Conservation (phyloP, 495 filamentous ascomycete species). For the Wilcoxina mikolae region DNA sequence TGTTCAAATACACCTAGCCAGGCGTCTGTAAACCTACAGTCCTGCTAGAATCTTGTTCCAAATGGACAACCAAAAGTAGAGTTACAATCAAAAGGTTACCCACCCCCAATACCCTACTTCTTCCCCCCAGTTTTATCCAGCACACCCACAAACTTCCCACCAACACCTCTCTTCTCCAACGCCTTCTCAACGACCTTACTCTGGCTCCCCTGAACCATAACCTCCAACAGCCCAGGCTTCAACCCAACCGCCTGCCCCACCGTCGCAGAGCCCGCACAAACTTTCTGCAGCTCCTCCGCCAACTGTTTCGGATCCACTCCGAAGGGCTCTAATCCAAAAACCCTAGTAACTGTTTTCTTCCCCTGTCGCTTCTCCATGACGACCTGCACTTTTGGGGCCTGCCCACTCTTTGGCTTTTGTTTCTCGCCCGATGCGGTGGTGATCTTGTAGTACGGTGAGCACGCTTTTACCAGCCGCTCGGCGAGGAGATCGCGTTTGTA, state of each 20-base stretch:
- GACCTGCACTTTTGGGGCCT: constrained; percentile 45
- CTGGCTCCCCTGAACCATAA: constrained; percentile 58
- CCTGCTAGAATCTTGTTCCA: too few species aligned
- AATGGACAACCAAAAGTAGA: too few species aligned
- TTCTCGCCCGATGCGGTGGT: constrained; percentile 32
- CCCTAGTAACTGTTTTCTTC: constrained; percentile 52
- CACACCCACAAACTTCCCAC: constrained; percentile 43
- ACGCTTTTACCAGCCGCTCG: constrained; percentile 42
- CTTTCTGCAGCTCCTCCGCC: constrained; percentile 56
- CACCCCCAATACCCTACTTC: constrained; percentile 32
- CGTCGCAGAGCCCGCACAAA: constrained; percentile 55
- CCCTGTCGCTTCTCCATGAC: constrained; percentile 50
- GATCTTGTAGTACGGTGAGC: constrained; percentile 42
- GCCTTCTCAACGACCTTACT: constrained; percentile 45
- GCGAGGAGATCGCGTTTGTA: constrained; percentile 46
- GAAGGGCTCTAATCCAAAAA: constrained; percentile 48
- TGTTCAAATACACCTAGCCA: too few species aligned
- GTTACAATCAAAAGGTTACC: too few species aligned
- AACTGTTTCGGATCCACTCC: constrained; percentile 45
- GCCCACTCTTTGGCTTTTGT: constrained; percentile 49
- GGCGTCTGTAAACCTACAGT: too few species aligned
- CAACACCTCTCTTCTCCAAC: constrained; percentile 45
- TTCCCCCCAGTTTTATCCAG: constrained; percentile 60
- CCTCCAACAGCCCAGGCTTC: constrained; percentile 52
- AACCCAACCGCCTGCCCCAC: constrained; percentile 48